Evolutionary conservation across 176 grass and related monocot species (phyloP), one percentile per base, ranked within the genome.

Genomic region (Avena eriantha): DNA sequence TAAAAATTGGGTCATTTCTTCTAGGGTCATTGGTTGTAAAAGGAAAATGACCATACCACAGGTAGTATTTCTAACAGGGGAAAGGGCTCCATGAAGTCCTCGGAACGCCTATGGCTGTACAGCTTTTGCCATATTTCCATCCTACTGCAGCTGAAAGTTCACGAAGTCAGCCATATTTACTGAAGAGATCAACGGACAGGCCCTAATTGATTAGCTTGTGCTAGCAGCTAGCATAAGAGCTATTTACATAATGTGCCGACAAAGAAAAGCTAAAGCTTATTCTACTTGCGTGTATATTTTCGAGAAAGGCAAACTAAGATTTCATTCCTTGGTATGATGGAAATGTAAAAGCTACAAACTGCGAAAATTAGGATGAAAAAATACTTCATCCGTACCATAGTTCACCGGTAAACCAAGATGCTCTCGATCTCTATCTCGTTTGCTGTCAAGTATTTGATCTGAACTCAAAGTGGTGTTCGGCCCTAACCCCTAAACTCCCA

Each of bases 51-150:
- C 29, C 29, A 29, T 29, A 29, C 29, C 29, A 29, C 29, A 29
- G 29, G 29, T 29, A 29, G 29, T 29, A 61, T 3, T 85, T 73
- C 18, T 39, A 74, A 60, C 26, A 51, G 53, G 69, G n/a, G 29
- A 29, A 29, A 36, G 26, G 94, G 94, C 88, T 98, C 94, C 82
- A 92, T 96, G 85, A 96, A 98, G 83, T 96, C 87, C 88, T 98
- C 94, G 14, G 96, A 98, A 43, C 89, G 82, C 49, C 94, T 87
- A 88, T 96, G 97, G 7, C 97, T 93, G 93, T 48, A 98, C 97
- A 91, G 97, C 97, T 69, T 96, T 98, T 18, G 94, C 97, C 97
- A 98, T 98, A 82, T 98, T 98, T 77, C 97, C 97, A 70, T 98
- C 13, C 1, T 29, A 50, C 43, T 73, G 0, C 43, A 83, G 23